A percentile compares a stretch with the other conserved stretches of the same genome.
These are phyloP conservation scores for Tylopilus sp. DNA, from an alignment of 768 basidiomycete species.

Conservation along the genomic window DNA sequence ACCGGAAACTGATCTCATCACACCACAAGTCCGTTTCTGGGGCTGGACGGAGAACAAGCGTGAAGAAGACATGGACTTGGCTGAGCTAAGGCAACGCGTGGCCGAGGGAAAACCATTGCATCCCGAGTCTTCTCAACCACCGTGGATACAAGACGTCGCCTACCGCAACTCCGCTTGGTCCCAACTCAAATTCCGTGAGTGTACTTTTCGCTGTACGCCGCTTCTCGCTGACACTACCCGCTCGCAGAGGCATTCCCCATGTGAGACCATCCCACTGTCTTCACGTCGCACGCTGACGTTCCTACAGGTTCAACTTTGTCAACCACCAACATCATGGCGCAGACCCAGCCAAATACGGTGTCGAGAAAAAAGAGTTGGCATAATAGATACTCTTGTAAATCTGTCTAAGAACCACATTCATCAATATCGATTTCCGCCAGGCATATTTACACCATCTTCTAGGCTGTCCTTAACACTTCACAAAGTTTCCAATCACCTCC, in stretches of 20 bases:
- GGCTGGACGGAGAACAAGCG: constrained; percentile 88
- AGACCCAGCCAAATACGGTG: constrained; percentile 76
- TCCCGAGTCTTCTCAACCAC: constrained; percentile 77
- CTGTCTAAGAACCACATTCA: constrained; percentile 1
- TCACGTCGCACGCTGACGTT: constrained; percentile 4
- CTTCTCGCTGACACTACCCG: constrained; percentile 9
- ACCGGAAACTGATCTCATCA: constrained; percentile 13
- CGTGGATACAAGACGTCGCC: constrained; percentile 85
- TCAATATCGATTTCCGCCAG: neutral
- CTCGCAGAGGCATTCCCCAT: constrained; percentile 68
- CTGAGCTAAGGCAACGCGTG: constrained; percentile 73
- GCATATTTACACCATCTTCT: neutral
- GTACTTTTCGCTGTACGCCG: constrained; percentile 2
- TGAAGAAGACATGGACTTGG: constrained; percentile 74
- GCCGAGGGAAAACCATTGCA: constrained; percentile 81
- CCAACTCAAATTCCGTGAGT: constrained; percentile 88
- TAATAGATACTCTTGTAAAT: constrained; percentile 19
- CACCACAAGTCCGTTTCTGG: constrained; percentile 79
- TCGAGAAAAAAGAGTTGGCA: constrained; percentile 28
- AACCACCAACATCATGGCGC: constrained; percentile 87
- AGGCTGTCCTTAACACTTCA: constrained; percentile 11
- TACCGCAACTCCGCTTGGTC: constrained; percentile 87
- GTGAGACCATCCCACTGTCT: constrained; percentile 39
- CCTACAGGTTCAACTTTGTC: constrained; percentile 89
- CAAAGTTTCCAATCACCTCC: constrained; percentile 31